Evolutionary conservation across 2,329 filamentous ascomycete species (phyloP).

Genomic region (Paracamarosporium sp.): DNA sequence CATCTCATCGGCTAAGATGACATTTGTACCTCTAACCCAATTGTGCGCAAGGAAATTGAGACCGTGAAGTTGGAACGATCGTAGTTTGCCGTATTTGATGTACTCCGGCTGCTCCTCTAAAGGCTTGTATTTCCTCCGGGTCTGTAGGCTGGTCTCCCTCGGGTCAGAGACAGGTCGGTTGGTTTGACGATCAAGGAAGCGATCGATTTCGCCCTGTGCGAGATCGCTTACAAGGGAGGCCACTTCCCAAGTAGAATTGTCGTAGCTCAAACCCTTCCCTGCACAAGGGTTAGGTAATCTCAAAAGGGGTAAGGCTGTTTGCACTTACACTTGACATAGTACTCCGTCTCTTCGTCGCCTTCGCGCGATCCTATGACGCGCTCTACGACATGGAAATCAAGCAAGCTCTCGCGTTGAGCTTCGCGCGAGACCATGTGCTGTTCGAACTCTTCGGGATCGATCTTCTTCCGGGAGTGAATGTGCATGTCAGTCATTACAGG

Average conservation of each 20-base stretch:
- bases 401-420: slow-evolving; percentile 83
- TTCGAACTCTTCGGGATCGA: slow-evolving; percentile 83
- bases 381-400: slow-evolving; percentile 91
- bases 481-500: slow-evolving; percentile 80
- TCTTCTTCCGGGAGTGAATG: slow-evolving; percentile 60
- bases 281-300: slow-evolving; percentile 26
- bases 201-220: slow-evolving; percentile 89
- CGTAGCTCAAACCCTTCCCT: slow-evolving; percentile 88
- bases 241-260: slow-evolving; percentile 92
- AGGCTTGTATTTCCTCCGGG: slow-evolving; percentile 59
- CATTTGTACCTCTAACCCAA: slow-evolving; percentile 92
- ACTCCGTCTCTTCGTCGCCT: slow-evolving; percentile 81
- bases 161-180: slow-evolving; percentile 82
- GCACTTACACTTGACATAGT: slow-evolving; percentile 83
- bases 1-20: slow-evolving; percentile 98
- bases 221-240: slow-evolving; percentile 76
- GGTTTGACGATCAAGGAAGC: slow-evolving; percentile 82
- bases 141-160: slow-evolving; percentile 76
- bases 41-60: slow-evolving; percentile 96
- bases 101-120: slow-evolving; percentile 87
- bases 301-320: slow-evolving; percentile 10
- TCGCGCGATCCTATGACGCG: slow-evolving; percentile 85
- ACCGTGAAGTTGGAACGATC: slow-evolving; percentile 91
- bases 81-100: slow-evolving; percentile 81
- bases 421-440: slow-evolving; percentile 96